Evolutionary conservation across 2,329 filamentous ascomycete species (phyloP).

Genomic region (Scorias spongiosa): DNA sequence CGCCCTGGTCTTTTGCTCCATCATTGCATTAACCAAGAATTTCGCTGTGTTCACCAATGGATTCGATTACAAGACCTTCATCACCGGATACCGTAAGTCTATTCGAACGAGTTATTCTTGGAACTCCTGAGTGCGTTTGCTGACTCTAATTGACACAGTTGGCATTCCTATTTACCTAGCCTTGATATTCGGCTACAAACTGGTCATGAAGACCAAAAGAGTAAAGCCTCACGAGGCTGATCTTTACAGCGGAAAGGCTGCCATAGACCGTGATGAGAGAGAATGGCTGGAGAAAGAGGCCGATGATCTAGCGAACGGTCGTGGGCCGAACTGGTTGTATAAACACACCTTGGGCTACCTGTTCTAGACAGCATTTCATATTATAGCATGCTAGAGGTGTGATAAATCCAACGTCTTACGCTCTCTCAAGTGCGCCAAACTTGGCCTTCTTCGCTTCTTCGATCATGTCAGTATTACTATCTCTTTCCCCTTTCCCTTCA

Average conservation of each 20-base stretch:
- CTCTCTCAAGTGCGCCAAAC: no score
- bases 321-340: no score
- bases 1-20: slow-evolving; percentile 52
- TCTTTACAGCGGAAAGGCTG: slow-evolving; percentile 32
- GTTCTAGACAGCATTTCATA: no score
- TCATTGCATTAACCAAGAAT: slow-evolving; percentile 73
- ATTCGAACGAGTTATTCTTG: slow-evolving; percentile 61
- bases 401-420: no score
- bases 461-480: no score
- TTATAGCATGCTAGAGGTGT: no score
- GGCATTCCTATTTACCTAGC: neutral
- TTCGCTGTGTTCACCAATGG: slow-evolving; percentile 54
- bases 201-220: slow-evolving; percentile 44
- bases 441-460: no score
- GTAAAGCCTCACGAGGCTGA: slow-evolving; percentile 28
- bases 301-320: no score
- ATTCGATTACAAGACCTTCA: slow-evolving; percentile 62
- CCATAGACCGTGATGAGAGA: slow-evolving; percentile 25
- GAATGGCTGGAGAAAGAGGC: slow-evolving; percentile 17
- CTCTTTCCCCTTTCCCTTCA: no score
- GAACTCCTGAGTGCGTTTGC: slow-evolving; percentile 38
- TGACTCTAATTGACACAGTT: no score
- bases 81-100: slow-evolving; percentile 36
- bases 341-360: no score
- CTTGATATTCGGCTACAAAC: slow-evolving; percentile 42